These are phyloP conservation scores for Panicum hallii DNA, from an alignment of 202 grass and related monocot genomes.

Conservation along the genomic window DNA sequence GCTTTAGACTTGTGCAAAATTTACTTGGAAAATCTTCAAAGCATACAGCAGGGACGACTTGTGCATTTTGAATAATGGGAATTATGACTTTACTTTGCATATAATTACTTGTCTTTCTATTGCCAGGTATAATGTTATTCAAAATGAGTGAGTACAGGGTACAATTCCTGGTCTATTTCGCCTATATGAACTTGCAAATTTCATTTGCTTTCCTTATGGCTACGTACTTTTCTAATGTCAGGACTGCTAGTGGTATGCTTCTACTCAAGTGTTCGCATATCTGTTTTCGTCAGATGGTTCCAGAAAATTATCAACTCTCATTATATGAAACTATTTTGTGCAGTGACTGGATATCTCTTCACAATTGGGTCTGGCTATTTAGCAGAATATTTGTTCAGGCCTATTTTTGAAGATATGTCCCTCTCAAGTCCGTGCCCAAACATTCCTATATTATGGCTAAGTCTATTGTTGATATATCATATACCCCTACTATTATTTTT, in stretches of 20 bases:
- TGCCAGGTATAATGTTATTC: constrained; percentile 65
- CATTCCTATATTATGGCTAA: neutral
- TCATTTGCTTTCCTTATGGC: constrained; percentile 69
- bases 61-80: neutral
- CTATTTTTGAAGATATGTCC: constrained; percentile 52
- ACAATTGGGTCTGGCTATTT: constrained; percentile 50
- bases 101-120: constrained; percentile 35
- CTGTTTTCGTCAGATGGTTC: constrained; percentile 26
- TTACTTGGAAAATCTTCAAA: neutral
- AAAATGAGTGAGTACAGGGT: constrained; percentile 50
- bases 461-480: neutral
- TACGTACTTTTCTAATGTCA: constrained; percentile 64
- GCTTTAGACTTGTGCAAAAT: neutral
- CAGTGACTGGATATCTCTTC: constrained; percentile 63
- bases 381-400: constrained; percentile 56
- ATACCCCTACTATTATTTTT: constrained; percentile 8
- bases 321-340: constrained; percentile 20
- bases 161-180: constrained; percentile 64
- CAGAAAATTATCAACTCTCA: neutral
- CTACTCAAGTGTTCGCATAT: neutral
- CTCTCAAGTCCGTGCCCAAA: constrained; percentile 23
- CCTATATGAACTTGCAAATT: constrained; percentile 73
- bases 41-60: neutral
- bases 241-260: constrained; percentile 66
- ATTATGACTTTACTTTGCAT: neutral